phyloP scores from a whole-genome alignment of 805 yeast genomes.

The Suhomyces sp. region DNA sequence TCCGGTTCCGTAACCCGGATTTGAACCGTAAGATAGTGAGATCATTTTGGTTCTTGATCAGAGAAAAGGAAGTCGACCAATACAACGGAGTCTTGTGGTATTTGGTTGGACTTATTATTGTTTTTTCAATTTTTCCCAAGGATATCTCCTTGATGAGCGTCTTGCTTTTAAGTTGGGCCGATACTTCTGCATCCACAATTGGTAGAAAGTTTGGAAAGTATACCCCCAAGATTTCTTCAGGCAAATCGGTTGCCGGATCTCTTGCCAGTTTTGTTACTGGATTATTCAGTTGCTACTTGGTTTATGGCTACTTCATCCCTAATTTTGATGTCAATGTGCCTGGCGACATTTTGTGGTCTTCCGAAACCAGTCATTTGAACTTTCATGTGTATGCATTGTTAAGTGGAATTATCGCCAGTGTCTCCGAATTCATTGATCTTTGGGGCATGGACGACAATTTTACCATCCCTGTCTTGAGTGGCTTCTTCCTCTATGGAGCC shows the following conservation, averaged over 20 bases:
- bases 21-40: slow-evolving; percentile 69
- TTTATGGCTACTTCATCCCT: slow-evolving; percentile 78
- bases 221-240: slow-evolving; percentile 72
- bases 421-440: slow-evolving; percentile 80
- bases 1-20: slow-evolving; percentile 60
- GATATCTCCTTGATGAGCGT: slow-evolving; percentile 79
- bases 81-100: slow-evolving; percentile 91
- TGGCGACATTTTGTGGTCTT: slow-evolving; percentile 64
- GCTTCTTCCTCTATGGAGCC: slow-evolving; percentile 56
- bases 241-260: slow-evolving; percentile 88
- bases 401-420: slow-evolving; percentile 80
- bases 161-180: slow-evolving; percentile 90
- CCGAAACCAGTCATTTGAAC: slow-evolving; percentile 56
- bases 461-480: slow-evolving; percentile 88
- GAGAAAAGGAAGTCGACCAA: slow-evolving; percentile 70
- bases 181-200: slow-evolving; percentile 92
- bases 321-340: slow-evolving; percentile 52
- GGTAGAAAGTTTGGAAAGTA: slow-evolving; percentile 84
- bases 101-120: slow-evolving; percentile 71
- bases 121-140: slow-evolving; percentile 69
- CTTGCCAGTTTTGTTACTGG: slow-evolving; percentile 83
- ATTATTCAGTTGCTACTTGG: slow-evolving; percentile 56
- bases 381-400: slow-evolving; percentile 54
- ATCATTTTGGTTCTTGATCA: slow-evolving; percentile 75
- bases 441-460: slow-evolving; percentile 86